These are phyloP conservation scores for Clavariopsis aquatica DNA, from an alignment of 495 filamentous ascomycete species.

Conservation along the genomic window DNA sequence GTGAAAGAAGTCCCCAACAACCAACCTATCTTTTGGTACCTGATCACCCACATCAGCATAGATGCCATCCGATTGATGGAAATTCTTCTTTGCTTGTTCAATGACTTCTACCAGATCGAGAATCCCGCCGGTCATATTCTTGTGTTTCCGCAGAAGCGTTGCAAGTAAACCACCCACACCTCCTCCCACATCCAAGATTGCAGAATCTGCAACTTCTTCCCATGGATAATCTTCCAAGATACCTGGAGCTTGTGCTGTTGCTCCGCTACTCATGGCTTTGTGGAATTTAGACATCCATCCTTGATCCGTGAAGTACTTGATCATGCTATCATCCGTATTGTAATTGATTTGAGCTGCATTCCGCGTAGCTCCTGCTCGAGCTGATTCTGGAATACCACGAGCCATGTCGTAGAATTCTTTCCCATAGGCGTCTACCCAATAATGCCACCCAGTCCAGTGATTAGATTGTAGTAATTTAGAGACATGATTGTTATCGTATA, in stretches of 20 bases:
- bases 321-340: constrained; percentile 44
- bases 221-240: constrained; percentile 45
- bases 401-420: constrained; percentile 47
- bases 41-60: constrained; percentile 18
- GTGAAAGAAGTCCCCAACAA: constrained; percentile 39
- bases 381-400: constrained; percentile 36
- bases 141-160: constrained; percentile 15
- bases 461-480: constrained; percentile 34
- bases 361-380: constrained; percentile 12
- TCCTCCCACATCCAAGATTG: constrained; percentile 35
- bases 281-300: constrained; percentile 42
- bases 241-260: constrained; percentile 42
- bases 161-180: constrained; percentile 32
- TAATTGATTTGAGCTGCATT: constrained; percentile 42
- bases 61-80: constrained; percentile 12
- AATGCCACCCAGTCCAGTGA: constrained; percentile 47
- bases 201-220: constrained; percentile 32
- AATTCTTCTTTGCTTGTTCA: constrained; percentile 8
- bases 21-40: constrained; percentile 19
- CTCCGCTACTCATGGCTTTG: constrained; percentile 41
- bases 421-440: constrained; percentile 43
- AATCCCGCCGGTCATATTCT: constrained; percentile 18
- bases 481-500: constrained; percentile 36
- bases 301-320: constrained; percentile 40
- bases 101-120: constrained; percentile 24